Base-by-base conservation (phyloP, 1,284 basidiomycete genomes). In the Sanghuangporus weigelae region DNA sequence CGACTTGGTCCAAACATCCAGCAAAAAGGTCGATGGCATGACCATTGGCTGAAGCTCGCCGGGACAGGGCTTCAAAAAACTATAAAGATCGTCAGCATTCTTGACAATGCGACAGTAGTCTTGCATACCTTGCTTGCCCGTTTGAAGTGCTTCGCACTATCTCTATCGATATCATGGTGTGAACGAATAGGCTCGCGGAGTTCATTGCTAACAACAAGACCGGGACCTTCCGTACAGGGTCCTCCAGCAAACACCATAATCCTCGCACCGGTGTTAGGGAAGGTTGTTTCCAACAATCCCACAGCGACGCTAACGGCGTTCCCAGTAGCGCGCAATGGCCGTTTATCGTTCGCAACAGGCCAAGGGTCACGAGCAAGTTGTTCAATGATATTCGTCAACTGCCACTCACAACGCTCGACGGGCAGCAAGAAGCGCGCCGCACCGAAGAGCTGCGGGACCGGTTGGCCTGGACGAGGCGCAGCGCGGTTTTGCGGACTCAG, bases 91-190 rank as follows among this genome's bases (percentile, higher is more conserved):
- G 60, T 61, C 58, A 69, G 57, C 7, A 66, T 42, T 39, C 19
- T 35, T 26, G 12, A 36, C 35, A 54, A 35, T 57, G 11, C 59
- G 21, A 26, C 6, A 61, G 57, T 62, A 3, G 16, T 57, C 53
- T 19, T 35, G 69, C 80, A 54, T 66, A 94, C 93, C 86, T 98
- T 98, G 70, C 87, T 87, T 23, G 97, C 95, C 59, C 95, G 91
- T 81, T 99, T 99, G 79, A 91, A 99, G 76, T 98, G 96, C 77
- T 97, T 98, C 57, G 93, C 96, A 70, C 89, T 93, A 76, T 99
- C 97, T 58, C 95, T 85, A 73, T 99, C 97, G 72, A 99, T 99
- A 74, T 99, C 96, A 79, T 99, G 96, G 76, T 99, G 97, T 2
- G 96, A 98, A 64, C 97, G 91, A 69, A 99, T 98, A 2, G 96